Conservation (phyloP, 371 early-diverging fungal species). For the Mucor plumbeus region DNA sequence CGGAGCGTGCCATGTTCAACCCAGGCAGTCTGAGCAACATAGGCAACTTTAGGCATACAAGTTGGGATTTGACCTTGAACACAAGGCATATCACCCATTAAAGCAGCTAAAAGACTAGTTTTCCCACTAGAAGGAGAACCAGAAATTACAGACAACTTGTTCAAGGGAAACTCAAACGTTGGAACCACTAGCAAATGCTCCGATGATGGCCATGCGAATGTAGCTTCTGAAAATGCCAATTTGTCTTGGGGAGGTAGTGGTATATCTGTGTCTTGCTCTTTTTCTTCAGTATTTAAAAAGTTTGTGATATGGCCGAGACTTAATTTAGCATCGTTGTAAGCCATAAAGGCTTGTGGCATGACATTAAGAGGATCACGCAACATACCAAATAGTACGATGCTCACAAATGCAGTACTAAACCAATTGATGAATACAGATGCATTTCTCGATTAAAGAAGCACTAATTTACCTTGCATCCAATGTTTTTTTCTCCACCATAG, state of each 20-base stretch:
- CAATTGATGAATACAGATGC: too few relatives aligned
- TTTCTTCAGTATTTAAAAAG: conserved; percentile 50
- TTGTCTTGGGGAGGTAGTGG: background rate
- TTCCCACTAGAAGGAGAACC: conserved; percentile 74
- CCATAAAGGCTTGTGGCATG: conserved; percentile 65
- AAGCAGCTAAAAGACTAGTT: conserved; percentile 66
- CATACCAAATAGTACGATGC: conserved; percentile 67
- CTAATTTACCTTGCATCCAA: conserved; percentile 62
- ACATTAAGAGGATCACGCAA: conserved; percentile 68
- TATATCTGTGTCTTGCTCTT: conserved; percentile 9
- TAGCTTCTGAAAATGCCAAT: conserved; percentile 14
- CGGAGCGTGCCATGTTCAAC: conserved; percentile 78
- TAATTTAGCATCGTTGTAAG: conserved; percentile 60
- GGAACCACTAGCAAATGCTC: conserved; percentile 27
- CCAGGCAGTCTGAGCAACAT: conserved; percentile 83
- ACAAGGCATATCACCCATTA: conserved; percentile 68
- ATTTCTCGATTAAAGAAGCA: too few relatives aligned
- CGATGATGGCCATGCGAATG: conserved; percentile 33
- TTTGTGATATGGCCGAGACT: conserved; percentile 59
- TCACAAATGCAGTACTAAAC: conserved; percentile 63
- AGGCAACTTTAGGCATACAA: conserved; percentile 65
- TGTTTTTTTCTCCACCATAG: conserved; percentile 60
- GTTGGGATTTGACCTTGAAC: conserved; percentile 38
- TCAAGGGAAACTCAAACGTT: conserved; percentile 57
- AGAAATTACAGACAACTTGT: conserved; percentile 62